Evolutionary conservation across 805 yeast genomes (phyloP).

Genomic region (Kodamaea hsintzibuensis): DNA sequence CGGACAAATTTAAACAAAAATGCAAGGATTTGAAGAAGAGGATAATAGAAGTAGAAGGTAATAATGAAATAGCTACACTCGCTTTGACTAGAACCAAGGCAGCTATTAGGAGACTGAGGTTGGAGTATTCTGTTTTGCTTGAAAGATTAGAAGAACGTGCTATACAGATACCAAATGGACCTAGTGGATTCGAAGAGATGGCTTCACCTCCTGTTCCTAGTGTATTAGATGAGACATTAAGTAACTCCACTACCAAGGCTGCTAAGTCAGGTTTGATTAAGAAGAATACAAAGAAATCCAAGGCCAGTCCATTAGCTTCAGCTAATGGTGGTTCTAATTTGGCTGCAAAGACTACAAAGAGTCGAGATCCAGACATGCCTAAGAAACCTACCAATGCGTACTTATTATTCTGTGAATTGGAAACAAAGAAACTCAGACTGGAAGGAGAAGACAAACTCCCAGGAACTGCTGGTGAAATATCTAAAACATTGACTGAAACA

Average conservation of each 20-base stretch:
- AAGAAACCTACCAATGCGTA: conserved; percentile 91
- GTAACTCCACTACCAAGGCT: conserved; percentile 19
- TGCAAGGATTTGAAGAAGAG: conserved; percentile 71
- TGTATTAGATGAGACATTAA: conserved; percentile 33
- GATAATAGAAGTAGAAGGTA: conserved; percentile 69
- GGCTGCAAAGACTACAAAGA: conserved; percentile 31
- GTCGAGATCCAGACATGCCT: conserved; percentile 82
- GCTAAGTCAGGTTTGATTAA: conserved; percentile 22
- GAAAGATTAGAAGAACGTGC: conserved; percentile 74
- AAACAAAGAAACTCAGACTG: conserved; percentile 68
- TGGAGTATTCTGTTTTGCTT: conserved; percentile 78
- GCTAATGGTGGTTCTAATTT: conserved; percentile 24
- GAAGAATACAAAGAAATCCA: conserved; percentile 19
- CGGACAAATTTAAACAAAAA: conserved; percentile 53
- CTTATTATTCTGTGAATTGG: conserved; percentile 80
- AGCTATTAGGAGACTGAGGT: conserved; percentile 72
- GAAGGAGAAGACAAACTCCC: conserved; percentile 54
- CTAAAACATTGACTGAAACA: conserved; percentile 77
- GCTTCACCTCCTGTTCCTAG: conserved; percentile 43
- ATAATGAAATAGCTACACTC: conserved; percentile 72
- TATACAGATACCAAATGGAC: conserved; percentile 26
- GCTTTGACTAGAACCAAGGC: conserved; percentile 77
- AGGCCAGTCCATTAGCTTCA: conserved; percentile 13
- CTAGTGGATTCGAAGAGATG: conserved; percentile 33
- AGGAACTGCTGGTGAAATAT: conserved; percentile 58